Evolutionary conservation across 208 protist genomes (phyloP).

Genomic region (Plasmodiophora brassicae): DNA sequence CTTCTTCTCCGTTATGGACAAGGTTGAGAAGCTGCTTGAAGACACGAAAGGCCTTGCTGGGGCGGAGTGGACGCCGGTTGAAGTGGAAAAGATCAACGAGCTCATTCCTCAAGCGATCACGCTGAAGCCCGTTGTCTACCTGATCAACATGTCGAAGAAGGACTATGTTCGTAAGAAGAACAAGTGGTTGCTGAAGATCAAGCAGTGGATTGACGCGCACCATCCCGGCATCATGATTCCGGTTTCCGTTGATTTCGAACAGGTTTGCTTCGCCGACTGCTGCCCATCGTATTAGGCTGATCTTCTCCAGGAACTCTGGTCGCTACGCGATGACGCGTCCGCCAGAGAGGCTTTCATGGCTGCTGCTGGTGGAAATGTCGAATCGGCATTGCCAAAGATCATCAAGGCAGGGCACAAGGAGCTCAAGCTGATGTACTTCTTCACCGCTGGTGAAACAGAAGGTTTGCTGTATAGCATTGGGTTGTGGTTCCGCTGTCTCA

Average conservation of each 20-base stretch:
- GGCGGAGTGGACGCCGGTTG: not conserved
- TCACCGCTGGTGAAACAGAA: conserved; percentile 71
- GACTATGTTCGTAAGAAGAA: conserved; percentile 29
- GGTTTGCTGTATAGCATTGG: not conserved
- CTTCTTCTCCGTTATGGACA: conserved; percentile 25
- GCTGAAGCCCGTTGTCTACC: conserved; percentile 44
- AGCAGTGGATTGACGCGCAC: conserved; percentile 15
- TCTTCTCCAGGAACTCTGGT: too few species aligned
- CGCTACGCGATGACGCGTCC: not conserved
- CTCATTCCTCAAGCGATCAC: conserved; percentile 30
- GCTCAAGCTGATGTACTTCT: conserved; percentile 84
- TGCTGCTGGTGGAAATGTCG: not conserved
- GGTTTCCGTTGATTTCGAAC: conserved; percentile 13
- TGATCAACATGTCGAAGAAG: conserved; percentile 41
- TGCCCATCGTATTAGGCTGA: too few species aligned
- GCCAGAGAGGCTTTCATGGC: not conserved
- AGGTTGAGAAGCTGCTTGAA: not conserved
- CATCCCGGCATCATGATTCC: conserved; percentile 28
- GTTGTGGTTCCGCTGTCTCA: not conserved
- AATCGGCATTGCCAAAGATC: conserved; percentile 35
- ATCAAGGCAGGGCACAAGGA: conserved; percentile 61
- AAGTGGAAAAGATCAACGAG: conserved; percentile 10
- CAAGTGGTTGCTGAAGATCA: conserved; percentile 26
- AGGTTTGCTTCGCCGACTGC: not conserved
- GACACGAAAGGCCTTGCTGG: conserved; percentile 15